phyloP scores from a whole-genome alignment of 768 basidiomycete genomes.

The Lactarius tabidus region DNA sequence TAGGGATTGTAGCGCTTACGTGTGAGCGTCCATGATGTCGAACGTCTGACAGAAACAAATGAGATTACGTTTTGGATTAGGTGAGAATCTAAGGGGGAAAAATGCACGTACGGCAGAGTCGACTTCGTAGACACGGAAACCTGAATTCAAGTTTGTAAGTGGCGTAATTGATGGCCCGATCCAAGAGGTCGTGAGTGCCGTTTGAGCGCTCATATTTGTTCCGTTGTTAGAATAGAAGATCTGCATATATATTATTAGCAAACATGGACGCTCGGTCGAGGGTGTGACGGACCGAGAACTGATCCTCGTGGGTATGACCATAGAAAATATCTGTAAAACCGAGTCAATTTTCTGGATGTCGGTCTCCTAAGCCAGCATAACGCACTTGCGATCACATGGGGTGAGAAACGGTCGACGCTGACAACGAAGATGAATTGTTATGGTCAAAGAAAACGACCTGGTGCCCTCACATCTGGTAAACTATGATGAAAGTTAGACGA shows the following conservation, averaged over 20 bases:
- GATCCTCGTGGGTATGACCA: conserved; percentile 75
- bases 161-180: conserved; percentile 70
- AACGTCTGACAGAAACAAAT: conserved; percentile 49
- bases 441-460: background rate
- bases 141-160: conserved; percentile 65
- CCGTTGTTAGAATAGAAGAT: conserved; percentile 72
- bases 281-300: conserved; percentile 47
- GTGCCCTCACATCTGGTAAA: conserved; percentile 45
- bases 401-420: conserved; percentile 73
- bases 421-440: conserved; percentile 1
- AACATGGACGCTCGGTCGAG: background rate
- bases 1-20: conserved; percentile 43
- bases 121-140: conserved; percentile 73
- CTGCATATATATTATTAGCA: conserved; percentile 32
- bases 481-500: conserved; percentile 28
- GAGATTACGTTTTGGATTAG: background rate
- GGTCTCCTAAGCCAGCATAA: conserved; percentile 22
- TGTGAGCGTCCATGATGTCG: conserved; percentile 73
- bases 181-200: conserved; percentile 53
- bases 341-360: background rate
- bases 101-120: no score
- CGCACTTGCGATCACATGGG: conserved; percentile 72
- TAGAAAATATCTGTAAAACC: conserved; percentile 57
- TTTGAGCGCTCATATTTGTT: conserved; percentile 51
- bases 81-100: conserved; percentile 46